Evolutionary conservation across 192 early-diverging fungal species (phyloP).

Genomic region (Gonapodya prolifera): DNA sequence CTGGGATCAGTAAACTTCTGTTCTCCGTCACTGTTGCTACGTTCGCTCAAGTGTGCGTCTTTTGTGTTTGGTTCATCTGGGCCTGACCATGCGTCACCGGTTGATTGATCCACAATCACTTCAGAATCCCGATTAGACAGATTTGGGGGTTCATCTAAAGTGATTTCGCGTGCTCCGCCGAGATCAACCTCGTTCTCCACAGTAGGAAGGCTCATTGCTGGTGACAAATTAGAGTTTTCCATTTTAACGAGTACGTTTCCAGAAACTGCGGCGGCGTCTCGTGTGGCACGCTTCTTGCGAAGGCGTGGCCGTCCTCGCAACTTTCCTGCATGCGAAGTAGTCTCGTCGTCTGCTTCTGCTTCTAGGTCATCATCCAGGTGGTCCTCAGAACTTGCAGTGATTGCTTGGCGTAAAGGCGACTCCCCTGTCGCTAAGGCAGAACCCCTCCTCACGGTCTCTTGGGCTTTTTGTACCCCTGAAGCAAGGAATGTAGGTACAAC

Average conservation of each 20-base stretch:
- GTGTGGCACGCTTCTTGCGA: not conserved
- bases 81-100: too few relatives aligned
- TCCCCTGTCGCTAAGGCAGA: not conserved
- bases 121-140: not conserved
- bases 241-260: not conserved
- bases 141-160: not conserved
- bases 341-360: not conserved
- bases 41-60: too few relatives aligned
- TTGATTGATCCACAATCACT: too few relatives aligned
- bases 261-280: not conserved
- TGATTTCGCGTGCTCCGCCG: not conserved
- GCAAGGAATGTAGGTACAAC: not conserved
- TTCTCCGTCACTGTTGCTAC: too few relatives aligned
- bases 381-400: not conserved
- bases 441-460: not conserved
- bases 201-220: conserved; percentile 16
- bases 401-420: not conserved
- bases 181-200: conserved; percentile 14
- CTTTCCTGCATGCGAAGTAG: not conserved
- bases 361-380: conserved; percentile 5
- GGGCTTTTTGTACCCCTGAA: not conserved
- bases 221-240: not conserved
- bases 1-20: too few relatives aligned
- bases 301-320: not conserved
- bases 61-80: too few relatives aligned